Evolutionary conservation across 257 asterid genomes (phyloP).

Genomic region (Fraxinus cuspidata): DNA sequence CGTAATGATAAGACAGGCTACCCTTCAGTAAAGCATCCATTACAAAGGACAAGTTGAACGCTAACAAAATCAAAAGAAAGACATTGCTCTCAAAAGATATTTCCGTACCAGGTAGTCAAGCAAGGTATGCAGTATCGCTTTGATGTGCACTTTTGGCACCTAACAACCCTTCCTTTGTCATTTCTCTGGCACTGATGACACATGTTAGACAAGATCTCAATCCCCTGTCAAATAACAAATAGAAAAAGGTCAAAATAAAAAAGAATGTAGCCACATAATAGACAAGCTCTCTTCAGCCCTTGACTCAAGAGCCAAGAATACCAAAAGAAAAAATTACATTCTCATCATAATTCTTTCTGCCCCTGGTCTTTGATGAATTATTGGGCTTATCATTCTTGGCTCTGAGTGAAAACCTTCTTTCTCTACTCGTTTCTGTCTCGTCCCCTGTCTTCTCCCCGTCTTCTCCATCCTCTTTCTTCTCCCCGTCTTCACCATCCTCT

Average conservation of each 20-base stretch:
- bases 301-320: not conserved
- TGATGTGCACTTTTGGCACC: constrained; percentile 57
- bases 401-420: constrained; percentile 12
- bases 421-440: constrained; percentile 12
- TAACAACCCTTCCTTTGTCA: constrained; percentile 78
- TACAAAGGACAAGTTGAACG: not conserved
- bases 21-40: constrained; percentile 1
- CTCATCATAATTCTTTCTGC: constrained; percentile 18
- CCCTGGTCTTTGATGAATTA: constrained; percentile 9
- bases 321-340: constrained; percentile 33
- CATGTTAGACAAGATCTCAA: constrained; percentile 39
- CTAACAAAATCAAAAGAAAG: constrained; percentile 12
- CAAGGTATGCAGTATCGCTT: constrained; percentile 79
- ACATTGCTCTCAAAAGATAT: not conserved
- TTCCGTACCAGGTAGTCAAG: constrained; percentile 66
- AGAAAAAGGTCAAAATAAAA: not conserved
- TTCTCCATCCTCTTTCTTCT: constrained; percentile 13
- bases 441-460: not conserved
- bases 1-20: not conserved
- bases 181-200: constrained; percentile 95
- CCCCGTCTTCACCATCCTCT: constrained; percentile 22
- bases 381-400: constrained; percentile 26
- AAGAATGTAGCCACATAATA: not conserved
- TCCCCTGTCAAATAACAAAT: constrained; percentile 46
- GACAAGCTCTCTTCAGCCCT: not conserved